These are phyloP conservation scores for Lachancea nothofagi DNA, from an alignment of 805 yeast species.

Conservation along the genomic window DNA sequence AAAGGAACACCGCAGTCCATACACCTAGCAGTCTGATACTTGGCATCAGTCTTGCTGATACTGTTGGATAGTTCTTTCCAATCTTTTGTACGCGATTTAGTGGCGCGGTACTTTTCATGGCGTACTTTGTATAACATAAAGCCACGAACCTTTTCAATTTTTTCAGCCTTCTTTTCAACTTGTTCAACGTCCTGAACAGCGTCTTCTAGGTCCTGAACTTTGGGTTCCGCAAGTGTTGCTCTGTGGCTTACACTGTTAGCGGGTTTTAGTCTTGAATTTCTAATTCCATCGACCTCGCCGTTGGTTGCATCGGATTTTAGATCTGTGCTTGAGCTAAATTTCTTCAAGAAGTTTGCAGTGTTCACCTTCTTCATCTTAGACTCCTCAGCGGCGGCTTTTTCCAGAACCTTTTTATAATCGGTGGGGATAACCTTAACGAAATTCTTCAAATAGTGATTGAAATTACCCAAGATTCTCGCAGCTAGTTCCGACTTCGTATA, in stretches of 20 bases:
- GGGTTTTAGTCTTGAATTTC: conserved; percentile 33
- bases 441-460: conserved; percentile 80
- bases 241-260: conserved; percentile 26
- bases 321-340: conserved; percentile 61
- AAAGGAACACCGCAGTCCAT: conserved; percentile 99
- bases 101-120: conserved; percentile 76
- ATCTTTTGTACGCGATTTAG: conserved; percentile 72
- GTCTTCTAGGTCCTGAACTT: conserved; percentile 85
- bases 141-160: conserved; percentile 67
- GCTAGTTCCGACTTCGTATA: conserved; percentile 92
- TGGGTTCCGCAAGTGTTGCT: conserved; percentile 58
- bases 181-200: conserved; percentile 64
- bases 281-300: conserved; percentile 68
- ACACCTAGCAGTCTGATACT: conserved; percentile 92
- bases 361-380: conserved; percentile 54
- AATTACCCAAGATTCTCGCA: conserved; percentile 71
- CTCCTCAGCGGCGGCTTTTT: conserved; percentile 66
- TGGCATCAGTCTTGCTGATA: conserved; percentile 77
- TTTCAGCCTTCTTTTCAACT: conserved; percentile 57
- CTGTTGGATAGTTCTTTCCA: conserved; percentile 89
- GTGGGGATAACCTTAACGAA: conserved; percentile 90
- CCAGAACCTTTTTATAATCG: conserved; percentile 87
- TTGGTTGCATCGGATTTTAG: conserved; percentile 83
- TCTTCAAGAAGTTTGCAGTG: conserved; percentile 57
- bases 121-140: conserved; percentile 92